Evolutionary conservation across 352 stramenopile species (phyloP), one percentile per base, ranked within the genome.

Genomic region (Globisporangium spiculum): DNA sequence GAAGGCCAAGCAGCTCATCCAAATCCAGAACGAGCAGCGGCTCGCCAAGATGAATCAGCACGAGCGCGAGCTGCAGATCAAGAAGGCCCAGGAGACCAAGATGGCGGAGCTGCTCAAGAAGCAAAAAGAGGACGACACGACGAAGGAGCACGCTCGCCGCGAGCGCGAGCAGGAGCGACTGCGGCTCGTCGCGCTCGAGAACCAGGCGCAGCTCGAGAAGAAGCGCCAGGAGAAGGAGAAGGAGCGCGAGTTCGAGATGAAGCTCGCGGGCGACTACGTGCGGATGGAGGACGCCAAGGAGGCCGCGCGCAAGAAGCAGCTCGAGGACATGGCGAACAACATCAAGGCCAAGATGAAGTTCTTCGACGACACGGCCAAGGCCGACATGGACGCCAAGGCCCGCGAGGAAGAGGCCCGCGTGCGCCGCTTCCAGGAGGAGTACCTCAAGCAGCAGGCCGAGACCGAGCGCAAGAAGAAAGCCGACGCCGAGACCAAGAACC

Each of bases 291-390:
- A 90, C 32, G 74, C 69, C 30, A 93, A 92, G 70, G 87, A 94
- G 20, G 74, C 75, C 1, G 70, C 79, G 24, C 83, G 84, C 16
- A 75, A 74, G 53, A 76, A 88, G 63, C 80, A 91, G 53, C 77
- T 94, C 26, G 84, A 91, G 34, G 82, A 80, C n/a, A 77, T 94
- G 76, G 78, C 78, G 4, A 80, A 76, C 52, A 90, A 83, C 60
- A 89, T 94, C 71, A 88, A 91, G 69, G 83, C 81, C 58, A 87
- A 88, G 60, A 94, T 93, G 87, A 92, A 93, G 68, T 88, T 92
- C 66, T 94, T 92, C 41, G 82, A 83, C 61, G 84, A 94, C 71
- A 94, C 87, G 3, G 75, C 84, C 32, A 93, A 91, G 27, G 85
- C 80, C 1, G 75, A 82, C 36, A 90, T 77, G 55, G 83, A 93